Evolutionary conservation across 116 monocot species (phyloP), one percentile per base, ranked within the genome.

Genomic region (Posidonia oceanica): DNA sequence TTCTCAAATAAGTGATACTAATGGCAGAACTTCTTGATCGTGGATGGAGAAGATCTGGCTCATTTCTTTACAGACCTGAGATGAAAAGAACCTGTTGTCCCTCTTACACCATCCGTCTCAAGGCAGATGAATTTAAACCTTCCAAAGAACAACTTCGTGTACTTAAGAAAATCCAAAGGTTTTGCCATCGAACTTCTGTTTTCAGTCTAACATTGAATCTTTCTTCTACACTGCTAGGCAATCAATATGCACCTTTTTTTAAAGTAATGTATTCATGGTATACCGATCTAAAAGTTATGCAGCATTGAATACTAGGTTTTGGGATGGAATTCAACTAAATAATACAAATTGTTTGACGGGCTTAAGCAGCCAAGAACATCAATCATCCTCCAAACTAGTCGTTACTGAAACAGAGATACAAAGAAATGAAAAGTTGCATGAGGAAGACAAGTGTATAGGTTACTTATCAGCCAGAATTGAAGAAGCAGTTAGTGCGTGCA

Each of bases 51-150:
- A 89, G 96, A 75, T 84, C 85, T 63, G 96, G 96, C 40, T 79
- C 73, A 67, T 97, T 68, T 69, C 64, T 92, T 36, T 97, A 97
- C 83, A 97, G 91, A 74, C 96, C 96, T 63, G 89, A 89, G 36
- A 97, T 92, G 92, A 80, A 89, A 55, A 85, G 70, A 23, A 91
- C 96, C 59, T 97, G 96, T 70, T 97, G 96, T 62, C 96, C 96
- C 61, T 81, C 83, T 71, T 97, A 97, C 76, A 97, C 96, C 15
- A 97, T 97, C 61, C 91, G 96, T 58, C 80, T 97, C 78, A 92
- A 89, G 76, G 92, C 77, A 64, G 58, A 23, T 75, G 77, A 89
- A 21, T 97, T 92, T 78, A 67, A 66, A 58, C 85, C 79, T 17
- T 91, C 87, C 7, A 97, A 89, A 71, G 96, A 92, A 64, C 96